Evolutionary conservation across 2,329 filamentous ascomycete species (phyloP).

Genomic region (Thelonectria rubi): DNA sequence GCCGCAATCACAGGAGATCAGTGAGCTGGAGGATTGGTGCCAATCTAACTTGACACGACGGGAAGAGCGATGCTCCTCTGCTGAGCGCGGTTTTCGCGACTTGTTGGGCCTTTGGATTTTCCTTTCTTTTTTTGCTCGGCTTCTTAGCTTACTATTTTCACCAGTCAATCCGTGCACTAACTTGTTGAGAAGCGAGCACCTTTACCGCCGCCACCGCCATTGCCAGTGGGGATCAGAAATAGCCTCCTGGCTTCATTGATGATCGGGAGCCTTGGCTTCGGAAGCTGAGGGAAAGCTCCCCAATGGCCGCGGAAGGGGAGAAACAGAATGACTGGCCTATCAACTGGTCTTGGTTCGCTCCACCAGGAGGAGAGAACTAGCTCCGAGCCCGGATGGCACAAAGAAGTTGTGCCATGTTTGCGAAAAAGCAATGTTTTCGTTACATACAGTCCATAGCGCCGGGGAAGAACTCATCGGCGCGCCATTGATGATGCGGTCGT

Average conservation of each 20-base stretch:
- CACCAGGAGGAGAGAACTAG: not conserved
- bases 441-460: not conserved
- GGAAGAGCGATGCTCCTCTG: not conserved
- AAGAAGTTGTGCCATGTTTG: constrained; percentile 7
- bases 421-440: constrained; percentile 23
- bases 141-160: not conserved
- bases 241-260: not conserved
- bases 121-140: constrained; percentile 3
- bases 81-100: not conserved
- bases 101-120: not conserved
- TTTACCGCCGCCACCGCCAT: constrained; percentile 15
- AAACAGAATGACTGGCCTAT: not conserved
- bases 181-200: constrained; percentile 4
- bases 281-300: constrained; percentile 5
- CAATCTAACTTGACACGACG: constrained; percentile 1
- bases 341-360: not conserved
- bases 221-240: constrained; percentile 17
- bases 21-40: not conserved
- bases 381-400: not conserved
- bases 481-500: constrained; percentile 8
- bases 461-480: constrained; percentile 4
- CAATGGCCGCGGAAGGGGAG: constrained; percentile 6
- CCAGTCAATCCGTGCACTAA: constrained; percentile 1
- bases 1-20: not conserved
- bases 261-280: constrained; percentile 5